Conservation (phyloP, 768 basidiomycete genomes). For the Naganishia vishniacii region DNA sequence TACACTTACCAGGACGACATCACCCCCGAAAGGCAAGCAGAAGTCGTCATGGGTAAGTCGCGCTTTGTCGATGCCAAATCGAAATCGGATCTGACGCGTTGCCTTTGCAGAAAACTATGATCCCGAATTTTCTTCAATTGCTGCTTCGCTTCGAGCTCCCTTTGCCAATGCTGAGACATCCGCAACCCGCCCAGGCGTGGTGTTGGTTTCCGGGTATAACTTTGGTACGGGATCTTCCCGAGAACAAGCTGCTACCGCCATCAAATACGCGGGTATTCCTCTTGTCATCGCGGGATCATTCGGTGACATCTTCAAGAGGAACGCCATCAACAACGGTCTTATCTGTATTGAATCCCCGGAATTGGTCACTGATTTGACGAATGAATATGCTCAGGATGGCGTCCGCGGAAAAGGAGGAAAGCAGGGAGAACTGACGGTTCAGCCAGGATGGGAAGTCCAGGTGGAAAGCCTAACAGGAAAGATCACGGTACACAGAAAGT, state of each 20-base stretch:
- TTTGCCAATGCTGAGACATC: conserved; percentile 32
- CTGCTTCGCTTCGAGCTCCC: conserved; percentile 51
- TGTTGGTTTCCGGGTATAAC: conserved; percentile 91
- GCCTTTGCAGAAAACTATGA: conserved; percentile 80
- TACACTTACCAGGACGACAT: conserved; percentile 99
- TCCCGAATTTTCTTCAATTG: conserved; percentile 68
- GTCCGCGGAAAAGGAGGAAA: conserved; percentile 70
- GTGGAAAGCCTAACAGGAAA: conserved; percentile 67
- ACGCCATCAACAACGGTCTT: conserved; percentile 96
- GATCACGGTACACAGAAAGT: conserved; percentile 56
- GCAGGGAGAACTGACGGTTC: conserved; percentile 75
- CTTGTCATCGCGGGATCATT: conserved; percentile 96
- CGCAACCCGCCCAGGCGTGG: conserved; percentile 57
- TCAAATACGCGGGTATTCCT: conserved; percentile 86
- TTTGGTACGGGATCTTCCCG: conserved; percentile 98
- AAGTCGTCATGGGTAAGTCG: conserved; percentile 73
- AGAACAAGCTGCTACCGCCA: conserved; percentile 96
- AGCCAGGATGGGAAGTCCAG: conserved; percentile 60
- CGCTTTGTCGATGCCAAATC: not conserved
- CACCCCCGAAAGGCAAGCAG: conserved; percentile 84
- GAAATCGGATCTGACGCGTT: not conserved
- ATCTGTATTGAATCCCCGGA: conserved; percentile 91
- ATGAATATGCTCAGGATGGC: conserved; percentile 65
- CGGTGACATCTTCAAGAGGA: conserved; percentile 98
- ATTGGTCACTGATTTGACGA: conserved; percentile 77